Conservation (phyloP, 345 rosid genomes). For the Zanthoxylum bungeanum region DNA sequence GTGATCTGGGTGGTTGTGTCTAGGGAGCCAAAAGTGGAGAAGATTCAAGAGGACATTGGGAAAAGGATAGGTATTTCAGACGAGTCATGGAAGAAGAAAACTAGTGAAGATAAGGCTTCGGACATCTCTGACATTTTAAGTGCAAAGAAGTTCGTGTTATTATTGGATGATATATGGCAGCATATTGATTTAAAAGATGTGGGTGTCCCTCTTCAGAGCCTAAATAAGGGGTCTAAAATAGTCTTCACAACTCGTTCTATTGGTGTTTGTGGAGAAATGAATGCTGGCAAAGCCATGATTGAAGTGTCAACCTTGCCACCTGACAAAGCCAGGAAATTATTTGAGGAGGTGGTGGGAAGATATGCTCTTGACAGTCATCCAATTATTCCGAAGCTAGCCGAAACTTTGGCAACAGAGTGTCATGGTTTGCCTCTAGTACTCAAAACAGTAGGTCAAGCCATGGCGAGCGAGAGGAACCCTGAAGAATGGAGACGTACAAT, state of each 20-base stretch:
- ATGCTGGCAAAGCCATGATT: no score
- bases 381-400: neutral
- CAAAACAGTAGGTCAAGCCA: neutral
- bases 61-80: neutral
- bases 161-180: neutral
- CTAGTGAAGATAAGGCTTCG: neutral
- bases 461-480: no score
- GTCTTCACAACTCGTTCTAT: neutral
- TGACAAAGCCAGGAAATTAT: no score
- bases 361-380: no score
- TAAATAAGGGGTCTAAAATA: neutral
- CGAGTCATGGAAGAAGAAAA: neutral
- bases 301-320: no score
- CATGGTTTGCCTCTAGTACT: neutral
- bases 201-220: neutral
- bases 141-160: slow-evolving; percentile 8
- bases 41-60: neutral
- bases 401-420: neutral
- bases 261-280: neutral
- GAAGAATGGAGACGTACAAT: no score
- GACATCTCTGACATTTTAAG: neutral
- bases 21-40: neutral
- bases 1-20: slow-evolving; percentile 18
- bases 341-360: no score
- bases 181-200: neutral